Percentiles rank a stretch among this genome's conserved stretches.
Evolutionary conservation across 2,329 filamentous ascomycete species (phyloP).

Genomic region (Fusarium sarcochroum): DNA sequence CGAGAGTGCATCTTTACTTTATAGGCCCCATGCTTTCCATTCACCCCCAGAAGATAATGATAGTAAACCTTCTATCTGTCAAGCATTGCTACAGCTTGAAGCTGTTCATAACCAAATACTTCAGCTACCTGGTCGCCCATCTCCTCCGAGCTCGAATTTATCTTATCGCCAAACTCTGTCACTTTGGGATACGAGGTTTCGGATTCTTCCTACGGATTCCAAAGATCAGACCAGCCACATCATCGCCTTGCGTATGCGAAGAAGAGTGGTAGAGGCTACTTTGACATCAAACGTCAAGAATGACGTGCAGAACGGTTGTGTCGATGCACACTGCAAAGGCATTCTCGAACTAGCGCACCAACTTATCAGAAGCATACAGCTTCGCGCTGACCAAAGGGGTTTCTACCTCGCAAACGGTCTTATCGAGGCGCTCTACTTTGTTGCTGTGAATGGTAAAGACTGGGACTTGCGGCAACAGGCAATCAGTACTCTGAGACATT

Average conservation of each 20-base stretch:
- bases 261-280: background rate
- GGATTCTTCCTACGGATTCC: accelerated
- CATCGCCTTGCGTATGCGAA: background rate
- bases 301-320: accelerated
- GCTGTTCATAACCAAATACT: background rate
- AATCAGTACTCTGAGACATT: accelerated
- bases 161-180: accelerated
- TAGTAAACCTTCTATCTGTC: background rate
- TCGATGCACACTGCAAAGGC: background rate
- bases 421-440: background rate
- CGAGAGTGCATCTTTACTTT: accelerated
- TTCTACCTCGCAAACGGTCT: background rate
- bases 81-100: background rate
- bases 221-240: background rate
- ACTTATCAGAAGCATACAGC: accelerated
- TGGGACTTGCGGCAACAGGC: background rate
- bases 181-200: background rate
- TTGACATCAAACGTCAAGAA: accelerated
- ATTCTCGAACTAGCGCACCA: background rate
- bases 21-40: background rate
- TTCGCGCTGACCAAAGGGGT: accelerated
- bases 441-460: background rate
- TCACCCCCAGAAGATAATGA: accelerated
- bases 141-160: accelerated
- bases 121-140: accelerated